Conservation (phyloP, 257 asterid species). For the Marsdenia floribunda region DNA sequence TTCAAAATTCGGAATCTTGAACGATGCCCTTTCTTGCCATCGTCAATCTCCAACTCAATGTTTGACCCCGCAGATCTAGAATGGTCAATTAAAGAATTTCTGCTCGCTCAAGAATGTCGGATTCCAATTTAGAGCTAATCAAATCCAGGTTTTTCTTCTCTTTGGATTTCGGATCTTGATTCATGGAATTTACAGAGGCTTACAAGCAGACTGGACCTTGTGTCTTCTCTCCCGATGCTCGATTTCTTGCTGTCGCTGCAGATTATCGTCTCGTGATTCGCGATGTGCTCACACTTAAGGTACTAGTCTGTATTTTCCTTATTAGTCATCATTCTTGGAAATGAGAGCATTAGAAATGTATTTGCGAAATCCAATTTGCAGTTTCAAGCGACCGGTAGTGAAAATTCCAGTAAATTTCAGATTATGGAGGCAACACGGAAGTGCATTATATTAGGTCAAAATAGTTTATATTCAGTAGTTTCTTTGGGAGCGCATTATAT, state of each 20-base stretch:
- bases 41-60: not conserved
- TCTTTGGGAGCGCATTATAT: too few relatives aligned
- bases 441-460: not conserved
- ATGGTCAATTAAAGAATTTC: not conserved
- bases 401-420: not conserved
- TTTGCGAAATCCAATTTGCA: not conserved
- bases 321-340: not conserved
- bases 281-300: constrained; percentile 86
- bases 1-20: not conserved
- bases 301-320: constrained; percentile 11
- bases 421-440: not conserved
- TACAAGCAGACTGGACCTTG: constrained; percentile 80
- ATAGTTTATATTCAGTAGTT: not conserved
- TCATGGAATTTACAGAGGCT: constrained; percentile 89
- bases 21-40: too few relatives aligned
- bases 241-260: constrained; percentile 77
- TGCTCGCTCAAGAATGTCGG: not conserved
- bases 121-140: not conserved
- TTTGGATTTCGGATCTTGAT: not conserved
- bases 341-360: not conserved
- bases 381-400: not conserved
- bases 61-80: not conserved
- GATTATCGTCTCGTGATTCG: constrained; percentile 96
- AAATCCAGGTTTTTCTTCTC: not conserved
- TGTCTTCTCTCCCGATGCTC: constrained; percentile 85